Evolutionary conservation across 306 rosid species (phyloP).

Genomic region (Rubus parviflorus): DNA sequence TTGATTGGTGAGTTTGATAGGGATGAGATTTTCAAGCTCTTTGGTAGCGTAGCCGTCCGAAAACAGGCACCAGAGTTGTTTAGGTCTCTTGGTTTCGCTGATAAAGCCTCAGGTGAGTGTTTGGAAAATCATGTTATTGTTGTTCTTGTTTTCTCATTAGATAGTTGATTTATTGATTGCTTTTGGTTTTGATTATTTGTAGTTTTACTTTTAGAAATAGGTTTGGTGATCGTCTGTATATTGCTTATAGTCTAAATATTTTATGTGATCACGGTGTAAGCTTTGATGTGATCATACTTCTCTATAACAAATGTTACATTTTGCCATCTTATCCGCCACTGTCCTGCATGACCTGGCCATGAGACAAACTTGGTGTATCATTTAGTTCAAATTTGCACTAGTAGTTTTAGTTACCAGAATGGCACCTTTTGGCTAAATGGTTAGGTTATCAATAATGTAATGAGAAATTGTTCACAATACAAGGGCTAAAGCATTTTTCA

Average conservation of each 20-base stretch:
- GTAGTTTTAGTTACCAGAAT: neutral
- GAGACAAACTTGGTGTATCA: neutral
- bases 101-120: constrained; percentile 42
- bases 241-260: neutral
- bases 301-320: neutral
- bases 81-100: constrained; percentile 36
- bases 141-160: neutral
- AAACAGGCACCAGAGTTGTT: constrained; percentile 37
- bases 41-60: constrained; percentile 19
- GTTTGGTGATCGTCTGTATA: neutral
- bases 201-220: neutral
- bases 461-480: neutral
- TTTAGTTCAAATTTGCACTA: neutral
- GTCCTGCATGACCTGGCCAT: neutral
- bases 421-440: neutral
- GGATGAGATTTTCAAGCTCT: constrained; percentile 31
- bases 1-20: constrained; percentile 31
- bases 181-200: neutral
- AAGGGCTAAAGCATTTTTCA: too few species aligned
- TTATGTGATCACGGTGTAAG: too few species aligned
- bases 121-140: neutral
- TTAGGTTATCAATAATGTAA: neutral
- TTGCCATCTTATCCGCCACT: neutral
- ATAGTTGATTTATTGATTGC: neutral
- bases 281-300: too few species aligned